phyloP scores from a whole-genome alignment of 345 rosid genomes.

The Gossypioides kirkii region DNA sequence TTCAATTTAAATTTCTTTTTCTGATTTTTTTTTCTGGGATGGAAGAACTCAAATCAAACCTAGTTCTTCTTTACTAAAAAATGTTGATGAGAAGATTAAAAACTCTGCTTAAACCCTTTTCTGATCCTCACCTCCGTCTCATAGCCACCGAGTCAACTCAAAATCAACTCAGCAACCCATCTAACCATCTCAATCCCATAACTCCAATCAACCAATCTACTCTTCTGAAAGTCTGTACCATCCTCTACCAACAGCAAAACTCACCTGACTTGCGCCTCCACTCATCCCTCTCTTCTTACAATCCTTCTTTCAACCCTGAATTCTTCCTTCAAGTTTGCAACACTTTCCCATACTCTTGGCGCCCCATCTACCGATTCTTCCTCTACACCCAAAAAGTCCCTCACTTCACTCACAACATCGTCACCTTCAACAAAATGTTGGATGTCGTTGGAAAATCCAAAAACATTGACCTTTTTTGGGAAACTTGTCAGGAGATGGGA shows the following conservation, averaged over 20 bases:
- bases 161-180: constrained; percentile 2
- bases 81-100: constrained; percentile 18
- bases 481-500: constrained; percentile 41
- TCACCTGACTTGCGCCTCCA: constrained; percentile 62
- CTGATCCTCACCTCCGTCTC: constrained; percentile 9
- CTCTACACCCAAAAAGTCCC: constrained; percentile 46
- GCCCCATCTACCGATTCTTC: constrained; percentile 72
- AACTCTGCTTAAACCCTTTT: constrained; percentile 16
- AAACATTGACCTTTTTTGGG: constrained; percentile 78
- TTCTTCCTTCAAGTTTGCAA: constrained; percentile 89
- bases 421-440: constrained; percentile 64
- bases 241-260: constrained; percentile 72
- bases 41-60: background rate
- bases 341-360: constrained; percentile 76
- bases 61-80: background rate
- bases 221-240: constrained; percentile 69
- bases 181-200: constrained; percentile 9
- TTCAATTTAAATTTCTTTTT: background rate
- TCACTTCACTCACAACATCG: constrained; percentile 38
- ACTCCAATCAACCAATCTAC: constrained; percentile 43
- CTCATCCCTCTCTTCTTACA: constrained; percentile 45
- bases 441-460: constrained; percentile 55
- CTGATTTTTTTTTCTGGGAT: background rate
- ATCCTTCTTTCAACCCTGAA: constrained; percentile 46
- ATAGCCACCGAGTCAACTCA: constrained; percentile 16